Base-by-base conservation (phyloP, 495 filamentous ascomycete genomes). In the Choiromyces venosus region DNA sequence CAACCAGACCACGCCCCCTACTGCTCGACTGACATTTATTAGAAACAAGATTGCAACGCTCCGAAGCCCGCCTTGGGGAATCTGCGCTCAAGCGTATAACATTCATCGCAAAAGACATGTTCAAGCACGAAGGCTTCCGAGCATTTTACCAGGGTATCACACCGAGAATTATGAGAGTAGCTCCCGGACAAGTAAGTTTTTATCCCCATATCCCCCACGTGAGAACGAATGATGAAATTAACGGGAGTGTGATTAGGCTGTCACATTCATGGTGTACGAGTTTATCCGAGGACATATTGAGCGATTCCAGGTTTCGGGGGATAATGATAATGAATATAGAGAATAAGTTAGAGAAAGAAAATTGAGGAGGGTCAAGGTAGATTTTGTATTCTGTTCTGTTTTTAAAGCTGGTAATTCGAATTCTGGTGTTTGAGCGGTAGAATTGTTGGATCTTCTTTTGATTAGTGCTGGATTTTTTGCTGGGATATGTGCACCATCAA, bases 141-240 rank as follows among this genome's bases (percentile, higher is more conserved):
- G 94, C 94, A 16, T 99, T 99, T 86, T 99, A 97, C 86, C 97
- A 97, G 88, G 95, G 95, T 74, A 98, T 99, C 83, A 99, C 95
- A 69, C 95, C 95, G 12, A 87, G 95, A 73, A 91, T 99, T 74
- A 98, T 98, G 94, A 88, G 95, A 78, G 95, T 99, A 40, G 95
- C 95, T 39, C 95, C 95, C 19, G 95, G 95, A 68, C 95, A 99
- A 85, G 96, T 80, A 71, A 37, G 19, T 19, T 12, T 25, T 21
- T 8, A 14, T 61, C 21, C 71, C 18, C 16, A 71, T 37, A 21
- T 12, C 14, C 4, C 66, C 3, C 14, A 1, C 25, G 33, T n/a
- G n/a, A 7, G 38, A 6, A 2, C 2, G 16, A 6, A 40, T 40
- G 4, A 35, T 33, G 10, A 40, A n/a, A 18, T 68, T 77, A 21